Percentiles rank a stretch among this genome's conserved stretches.
Evolutionary conservation across 306 rosid species (phyloP).

Genomic region (Vigna unguiculata): DNA sequence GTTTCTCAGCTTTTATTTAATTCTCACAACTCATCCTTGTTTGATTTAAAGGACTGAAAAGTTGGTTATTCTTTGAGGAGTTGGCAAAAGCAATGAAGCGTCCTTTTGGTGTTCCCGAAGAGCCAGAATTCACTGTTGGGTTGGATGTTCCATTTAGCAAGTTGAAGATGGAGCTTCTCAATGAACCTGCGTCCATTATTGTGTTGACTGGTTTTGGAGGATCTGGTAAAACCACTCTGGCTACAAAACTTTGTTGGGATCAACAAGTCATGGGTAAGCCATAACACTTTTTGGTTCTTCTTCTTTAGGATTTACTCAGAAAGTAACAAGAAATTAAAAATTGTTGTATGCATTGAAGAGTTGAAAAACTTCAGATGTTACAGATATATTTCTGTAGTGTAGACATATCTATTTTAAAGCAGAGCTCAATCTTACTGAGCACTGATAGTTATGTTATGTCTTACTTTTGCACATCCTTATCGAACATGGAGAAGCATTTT

Average conservation of each 20-base stretch:
- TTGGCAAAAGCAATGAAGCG: background rate
- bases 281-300: background rate
- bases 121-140: too few species aligned
- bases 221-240: constrained; percentile 8
- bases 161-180: constrained; percentile 1
- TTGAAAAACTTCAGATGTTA: too few species aligned
- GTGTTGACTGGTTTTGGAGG: background rate
- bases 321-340: too few species aligned
- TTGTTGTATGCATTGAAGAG: too few species aligned
- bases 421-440: background rate
- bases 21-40: background rate
- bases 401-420: background rate
- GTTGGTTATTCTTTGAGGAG: background rate
- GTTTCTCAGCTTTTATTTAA: background rate
- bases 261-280: background rate
- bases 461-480: too few species aligned
- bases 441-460: background rate
- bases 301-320: too few species aligned
- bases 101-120: constrained; percentile 1
- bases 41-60: background rate
- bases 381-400: too few species aligned
- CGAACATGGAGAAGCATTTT: background rate
- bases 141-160: background rate
- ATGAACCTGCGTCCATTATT: background rate
- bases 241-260: background rate